phyloP scores from a whole-genome alignment of 177 flowering plant genomes.

The Tripterygium wilfordii region DNA sequence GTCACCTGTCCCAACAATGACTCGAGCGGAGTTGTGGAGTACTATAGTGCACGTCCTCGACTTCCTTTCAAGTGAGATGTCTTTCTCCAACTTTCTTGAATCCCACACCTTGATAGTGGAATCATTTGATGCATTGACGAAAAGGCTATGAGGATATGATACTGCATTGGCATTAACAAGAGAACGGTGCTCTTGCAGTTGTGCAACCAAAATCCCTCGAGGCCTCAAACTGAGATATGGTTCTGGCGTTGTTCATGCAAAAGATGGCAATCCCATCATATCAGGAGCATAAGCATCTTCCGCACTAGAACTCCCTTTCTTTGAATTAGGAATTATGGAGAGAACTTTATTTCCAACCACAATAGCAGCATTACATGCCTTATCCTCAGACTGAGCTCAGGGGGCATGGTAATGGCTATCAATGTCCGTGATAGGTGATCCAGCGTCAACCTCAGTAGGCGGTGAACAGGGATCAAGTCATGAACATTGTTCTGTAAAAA shows the following conservation, averaged over 20 bases:
- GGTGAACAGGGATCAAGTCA: too few species aligned
- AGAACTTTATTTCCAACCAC: too few species aligned
- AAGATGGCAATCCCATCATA: constrained; percentile 42
- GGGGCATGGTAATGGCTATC: too few species aligned
- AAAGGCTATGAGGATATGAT: constrained; percentile 84
- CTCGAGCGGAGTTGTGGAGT: constrained; percentile 78
- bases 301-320: constrained; percentile 39
- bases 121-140: constrained; percentile 96
- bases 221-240: constrained; percentile 96
- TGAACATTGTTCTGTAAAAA: too few species aligned
- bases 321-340: too few species aligned
- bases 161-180: constrained; percentile 89
- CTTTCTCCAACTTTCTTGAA: constrained; percentile 88
- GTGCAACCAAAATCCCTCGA: constrained; percentile 95
- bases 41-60: constrained; percentile 71
- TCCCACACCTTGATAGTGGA: constrained; percentile 98
- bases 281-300: constrained; percentile 55
- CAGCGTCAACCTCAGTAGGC: too few species aligned
- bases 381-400: too few species aligned
- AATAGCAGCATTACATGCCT: too few species aligned
- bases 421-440: too few species aligned
- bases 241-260: constrained; percentile 47
- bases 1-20: constrained; percentile 85
- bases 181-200: constrained; percentile 96
- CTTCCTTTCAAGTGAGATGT: constrained; percentile 85